Base-by-base conservation (phyloP, 148 eudicot genomes). In the Agrostemma githago region DNA sequence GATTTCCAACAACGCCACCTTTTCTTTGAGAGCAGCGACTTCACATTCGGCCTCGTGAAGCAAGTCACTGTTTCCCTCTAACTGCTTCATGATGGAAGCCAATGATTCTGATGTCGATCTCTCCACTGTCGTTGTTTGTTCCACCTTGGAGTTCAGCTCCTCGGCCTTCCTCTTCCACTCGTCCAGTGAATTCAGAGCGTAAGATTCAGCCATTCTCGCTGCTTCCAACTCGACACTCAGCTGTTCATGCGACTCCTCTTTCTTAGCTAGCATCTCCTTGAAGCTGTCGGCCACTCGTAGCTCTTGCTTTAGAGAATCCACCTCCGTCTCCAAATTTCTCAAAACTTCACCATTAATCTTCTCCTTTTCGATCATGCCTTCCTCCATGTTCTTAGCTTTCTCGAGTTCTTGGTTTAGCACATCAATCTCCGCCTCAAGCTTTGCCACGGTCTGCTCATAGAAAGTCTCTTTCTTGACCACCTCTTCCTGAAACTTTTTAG, bases 201-300 rank as follows among this genome's bases (percentile, higher is more conserved):
- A 88, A 54, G 95, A 89, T 72, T 89, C 97, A 8, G 90, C 85
- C 91, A 88, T 85, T 73, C 79, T 88, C 11, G 95, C 90, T 72
- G 95, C 95, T 79, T 92, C 97, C 75, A 92, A 77, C 60, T 92
- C 95, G n/a, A 88, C 87, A 72, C 82, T 84, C 62, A 91, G 90
- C 67, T 89, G 89, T 82, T 94, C 93, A 19, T 85, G 66, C 16
- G 80, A 73, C 75, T 79, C 87, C 77, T 92, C 98, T 69, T 82
- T 85, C 61, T 87, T 86, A 46, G 74, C 63, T 77, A 89, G 70
- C 73, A 80, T 86, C 81, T 87, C 88, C 80, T 90, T 85, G 34
- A 77, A 78, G 41, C 57, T 68, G 66, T 71, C 77, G 15, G 86
- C 80, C 48, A 76, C 85, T 65, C 80, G 80, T 57, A 89, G 84